These are phyloP conservation scores for Rubus parviflorus DNA, from an alignment of 306 rosid species.

Conservation along the genomic window DNA sequence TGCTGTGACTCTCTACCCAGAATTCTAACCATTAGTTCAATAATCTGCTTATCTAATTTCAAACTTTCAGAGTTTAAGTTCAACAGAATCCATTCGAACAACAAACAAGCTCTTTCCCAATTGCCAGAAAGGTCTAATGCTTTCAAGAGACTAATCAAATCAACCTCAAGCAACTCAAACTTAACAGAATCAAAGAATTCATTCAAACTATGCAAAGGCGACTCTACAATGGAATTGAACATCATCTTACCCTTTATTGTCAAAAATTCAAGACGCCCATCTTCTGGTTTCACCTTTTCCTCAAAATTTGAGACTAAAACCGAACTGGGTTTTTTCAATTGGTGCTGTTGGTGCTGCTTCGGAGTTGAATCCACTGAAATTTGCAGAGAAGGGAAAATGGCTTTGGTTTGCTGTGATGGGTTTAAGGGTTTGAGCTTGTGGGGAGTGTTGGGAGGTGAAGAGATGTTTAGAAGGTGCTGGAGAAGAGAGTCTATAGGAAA, in stretches of 20 bases:
- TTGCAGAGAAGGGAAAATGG: conserved; percentile 43
- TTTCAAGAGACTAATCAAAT: conserved; percentile 66
- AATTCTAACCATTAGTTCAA: conserved; percentile 74
- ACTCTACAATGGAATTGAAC: conserved; percentile 62
- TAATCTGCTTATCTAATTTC: conserved; percentile 61
- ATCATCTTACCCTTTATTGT: conserved; percentile 60
- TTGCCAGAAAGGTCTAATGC: conserved; percentile 78
- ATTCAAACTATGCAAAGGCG: conserved; percentile 51
- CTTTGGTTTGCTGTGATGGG: conserved; percentile 28
- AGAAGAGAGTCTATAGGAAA: conserved; percentile 74
- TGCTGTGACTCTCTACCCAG: conserved; percentile 91
- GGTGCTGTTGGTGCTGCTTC: conserved; percentile 5
- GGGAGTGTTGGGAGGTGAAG: conserved; percentile 41
- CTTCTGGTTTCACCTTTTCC: conserved; percentile 25
- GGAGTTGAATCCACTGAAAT: conserved; percentile 33
- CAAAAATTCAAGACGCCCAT: conserved; percentile 52
- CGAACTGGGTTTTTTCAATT: conserved; percentile 37
- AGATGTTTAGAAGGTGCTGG: conserved; percentile 70
- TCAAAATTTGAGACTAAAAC: conserved; percentile 28
- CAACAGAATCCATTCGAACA: conserved; percentile 75
- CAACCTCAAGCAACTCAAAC: conserved; percentile 64
- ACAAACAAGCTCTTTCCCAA: conserved; percentile 68
- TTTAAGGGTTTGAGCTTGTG: conserved; percentile 38
- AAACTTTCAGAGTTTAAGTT: conserved; percentile 42
- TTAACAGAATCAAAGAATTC: conserved; percentile 51